These are phyloP conservation scores for Mycena sp. DNA, from an alignment of 1,284 basidiomycete genomes.

Conservation along the genomic window DNA sequence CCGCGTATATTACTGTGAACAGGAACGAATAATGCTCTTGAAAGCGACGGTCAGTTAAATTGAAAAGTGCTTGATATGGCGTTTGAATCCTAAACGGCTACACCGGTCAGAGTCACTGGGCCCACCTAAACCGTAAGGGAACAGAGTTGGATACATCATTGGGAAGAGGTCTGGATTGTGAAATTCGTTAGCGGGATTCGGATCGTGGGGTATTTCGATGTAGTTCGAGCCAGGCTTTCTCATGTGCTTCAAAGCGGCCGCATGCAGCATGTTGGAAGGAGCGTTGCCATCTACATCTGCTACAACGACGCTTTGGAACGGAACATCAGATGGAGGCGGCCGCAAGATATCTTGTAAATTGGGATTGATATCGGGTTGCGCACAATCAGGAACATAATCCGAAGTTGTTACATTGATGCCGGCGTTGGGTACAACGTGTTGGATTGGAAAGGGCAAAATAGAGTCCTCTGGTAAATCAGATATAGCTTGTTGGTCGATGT, in stretches of 20 bases:
- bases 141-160: slow-evolving; percentile 46
- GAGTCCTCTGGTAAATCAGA: neutral
- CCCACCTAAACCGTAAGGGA: slow-evolving; percentile 50
- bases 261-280: slow-evolving; percentile 37
- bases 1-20: slow-evolving; percentile 32
- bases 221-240: slow-evolving; percentile 36
- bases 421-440: neutral
- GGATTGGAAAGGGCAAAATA: neutral
- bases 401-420: no score
- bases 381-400: no score
- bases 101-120: slow-evolving; percentile 39
- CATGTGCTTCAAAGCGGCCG: slow-evolving; percentile 45
- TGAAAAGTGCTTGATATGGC: slow-evolving; percentile 42
- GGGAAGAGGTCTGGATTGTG: slow-evolving; percentile 43
- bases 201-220: slow-evolving; percentile 41
- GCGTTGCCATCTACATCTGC: slow-evolving; percentile 41
- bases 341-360: neutral
- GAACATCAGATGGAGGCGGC: neutral
- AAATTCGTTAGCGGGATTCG: slow-evolving; percentile 42
- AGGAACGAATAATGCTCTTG: slow-evolving; percentile 47
- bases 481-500: neutral
- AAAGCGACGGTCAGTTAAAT: slow-evolving; percentile 43
- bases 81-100: slow-evolving; percentile 33
- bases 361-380: no score
- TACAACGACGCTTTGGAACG: slow-evolving; percentile 42